Evolutionary conservation across 192 early-diverging fungal species (phyloP).

Genomic region (Gigaspora rosea): DNA sequence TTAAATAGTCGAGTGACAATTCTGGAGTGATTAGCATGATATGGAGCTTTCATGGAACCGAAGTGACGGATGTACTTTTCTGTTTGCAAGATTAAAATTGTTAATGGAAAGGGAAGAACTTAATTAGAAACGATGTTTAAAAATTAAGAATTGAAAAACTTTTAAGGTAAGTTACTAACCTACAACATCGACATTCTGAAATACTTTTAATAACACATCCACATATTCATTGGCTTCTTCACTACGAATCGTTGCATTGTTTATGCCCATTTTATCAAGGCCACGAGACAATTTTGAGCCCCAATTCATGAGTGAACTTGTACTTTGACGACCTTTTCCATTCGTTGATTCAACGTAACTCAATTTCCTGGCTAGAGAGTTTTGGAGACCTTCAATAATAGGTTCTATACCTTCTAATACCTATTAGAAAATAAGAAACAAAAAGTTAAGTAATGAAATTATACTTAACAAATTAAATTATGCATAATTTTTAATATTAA

Average conservation of each 20-base stretch:
- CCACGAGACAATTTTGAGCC: conserved; percentile 29
- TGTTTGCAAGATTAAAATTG: conserved; percentile 19
- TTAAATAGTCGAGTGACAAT: conserved; percentile 41
- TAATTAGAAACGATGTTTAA: background rate
- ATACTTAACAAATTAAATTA: background rate
- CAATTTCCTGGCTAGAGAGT: conserved; percentile 27
- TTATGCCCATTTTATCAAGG: conserved; percentile 30
- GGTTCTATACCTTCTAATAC: conserved; percentile 28
- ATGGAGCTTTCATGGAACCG: conserved; percentile 35
- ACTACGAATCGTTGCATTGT: conserved; percentile 27
- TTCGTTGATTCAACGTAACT: conserved; percentile 32
- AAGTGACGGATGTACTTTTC: conserved; percentile 42
- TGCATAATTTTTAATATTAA: conserved; percentile 6
- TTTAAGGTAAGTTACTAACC: conserved; percentile 7
- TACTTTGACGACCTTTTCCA: conserved; percentile 31
- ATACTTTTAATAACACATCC: conserved; percentile 40
- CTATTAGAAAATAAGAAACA: background rate
- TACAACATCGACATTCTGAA: conserved; percentile 19
- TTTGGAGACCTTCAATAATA: conserved; percentile 27
- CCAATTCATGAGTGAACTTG: conserved; percentile 32
- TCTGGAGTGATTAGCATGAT: conserved; percentile 41
- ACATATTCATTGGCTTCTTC: conserved; percentile 47
- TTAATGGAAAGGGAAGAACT: background rate
- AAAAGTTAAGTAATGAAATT: conserved; percentile 25
- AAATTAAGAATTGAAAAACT: background rate